Evolutionary conservation across 257 asterid genomes (phyloP).

Genomic region (Solanum sparsipilum): DNA sequence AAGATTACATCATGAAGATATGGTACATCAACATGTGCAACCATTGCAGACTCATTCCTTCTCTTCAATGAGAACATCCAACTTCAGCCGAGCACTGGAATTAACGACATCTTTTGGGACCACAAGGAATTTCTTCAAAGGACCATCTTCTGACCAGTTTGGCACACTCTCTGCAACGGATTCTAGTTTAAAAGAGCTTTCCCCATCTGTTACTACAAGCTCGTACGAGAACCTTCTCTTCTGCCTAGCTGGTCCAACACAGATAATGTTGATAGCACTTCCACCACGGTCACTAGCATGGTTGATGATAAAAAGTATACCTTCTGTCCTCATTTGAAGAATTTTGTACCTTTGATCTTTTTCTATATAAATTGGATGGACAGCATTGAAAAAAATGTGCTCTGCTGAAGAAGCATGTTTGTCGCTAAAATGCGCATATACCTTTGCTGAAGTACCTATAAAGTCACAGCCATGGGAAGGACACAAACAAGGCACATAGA

Average conservation of each 20-base stretch:
- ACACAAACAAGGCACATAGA: conserved; percentile 41
- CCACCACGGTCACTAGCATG: conserved; percentile 26
- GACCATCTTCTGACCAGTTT: conserved; percentile 13
- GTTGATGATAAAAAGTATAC: conserved; percentile 31
- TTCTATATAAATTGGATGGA: conserved; percentile 16
- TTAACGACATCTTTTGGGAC: conserved; percentile 29
- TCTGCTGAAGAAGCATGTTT: conserved; percentile 13
- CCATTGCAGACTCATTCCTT: not conserved
- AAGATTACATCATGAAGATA: not conserved
- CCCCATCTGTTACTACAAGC: conserved; percentile 26
- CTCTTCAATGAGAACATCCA: conserved; percentile 35
- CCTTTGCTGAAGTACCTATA: conserved; percentile 10
- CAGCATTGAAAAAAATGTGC: conserved; percentile 9
- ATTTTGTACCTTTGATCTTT: conserved; percentile 7
- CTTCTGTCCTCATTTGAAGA: conserved; percentile 31
- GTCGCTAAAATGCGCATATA: conserved; percentile 34
- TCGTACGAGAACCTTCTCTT: conserved; percentile 18
- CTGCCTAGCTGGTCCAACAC: conserved; percentile 29
- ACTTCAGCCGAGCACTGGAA: conserved; percentile 5
- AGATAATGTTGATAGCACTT: conserved; percentile 27
- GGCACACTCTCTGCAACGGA: conserved; percentile 22
- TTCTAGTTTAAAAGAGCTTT: conserved; percentile 25
- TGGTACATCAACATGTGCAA: not conserved
- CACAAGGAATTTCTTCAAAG: conserved; percentile 25
- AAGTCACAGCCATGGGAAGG: conserved; percentile 30